Base-by-base conservation (phyloP, 768 basidiomycete species). In the Russula olivacea region DNA sequence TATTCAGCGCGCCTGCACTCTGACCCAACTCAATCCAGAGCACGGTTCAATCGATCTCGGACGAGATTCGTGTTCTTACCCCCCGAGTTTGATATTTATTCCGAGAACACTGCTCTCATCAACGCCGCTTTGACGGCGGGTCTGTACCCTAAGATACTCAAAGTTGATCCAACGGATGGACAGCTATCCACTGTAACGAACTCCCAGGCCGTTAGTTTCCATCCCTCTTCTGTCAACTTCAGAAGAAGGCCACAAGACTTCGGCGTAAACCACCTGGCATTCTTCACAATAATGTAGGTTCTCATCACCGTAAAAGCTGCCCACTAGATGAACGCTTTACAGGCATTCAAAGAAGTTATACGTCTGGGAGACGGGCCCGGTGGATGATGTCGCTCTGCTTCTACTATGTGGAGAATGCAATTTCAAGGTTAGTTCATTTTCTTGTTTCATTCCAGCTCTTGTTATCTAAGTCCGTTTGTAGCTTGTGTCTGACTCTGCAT, bases 321-420 rank as follows among this genome's bases (percentile, higher is more conserved):
- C 12, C 50, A 25, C 34, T 25, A 52, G 34, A 30, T 28, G 66
- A 34, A 4, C 14, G 1, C n/a, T 19, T 36, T 63, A 51, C 58
- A 93, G 93, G 92, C 93, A 93, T 71, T 95, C 94, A 8, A 97
- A 93, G 75, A 93, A 85, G 72, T 74, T 95, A 30, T 96, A 92
- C 74, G 90, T 83, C 19, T 97, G 93, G 93, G 96, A 98, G 74
- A 93, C 89, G 0, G 86, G 91, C 7, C 91, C 93, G 6, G 83
- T 91, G 9, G 91, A 97, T 66, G 91, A 96, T 68, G 73, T 90
- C 30, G 83, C 91, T 4, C 72, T 98, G 56, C 70, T 92, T 30
- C 77, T 98, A 19, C 76, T 98, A 0, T 98, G 94, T 63, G 96
- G 96, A 10, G 96, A 98, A 65, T 78, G 81, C 25, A 96, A 98